Percentiles rank a stretch among this genome's conserved stretches.
phyloP scores from a whole-genome alignment of 352 stramenopile species.

The Phytophthora sansomeana region DNA sequence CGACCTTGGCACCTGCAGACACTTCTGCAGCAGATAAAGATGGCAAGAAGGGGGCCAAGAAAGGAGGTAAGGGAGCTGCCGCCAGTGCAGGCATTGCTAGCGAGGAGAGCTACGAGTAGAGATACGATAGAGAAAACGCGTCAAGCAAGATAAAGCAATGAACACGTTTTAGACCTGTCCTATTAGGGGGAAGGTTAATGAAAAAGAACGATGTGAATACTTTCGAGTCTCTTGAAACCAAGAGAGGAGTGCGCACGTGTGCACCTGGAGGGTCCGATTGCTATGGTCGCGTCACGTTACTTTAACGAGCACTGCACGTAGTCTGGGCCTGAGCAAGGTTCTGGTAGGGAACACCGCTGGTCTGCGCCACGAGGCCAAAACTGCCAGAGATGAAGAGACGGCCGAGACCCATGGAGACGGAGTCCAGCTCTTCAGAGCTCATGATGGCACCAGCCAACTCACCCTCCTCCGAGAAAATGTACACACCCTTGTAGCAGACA shows the following conservation, averaged over 20 bases:
- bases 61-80: constrained; percentile 23
- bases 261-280: constrained; percentile 17
- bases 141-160: constrained; percentile 18
- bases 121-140: constrained; percentile 10
- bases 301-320: constrained; percentile 43
- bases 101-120: constrained; percentile 38
- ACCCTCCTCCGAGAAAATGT: constrained; percentile 66
- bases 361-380: constrained; percentile 77
- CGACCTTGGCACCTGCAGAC: constrained; percentile 8
- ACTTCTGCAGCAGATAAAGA: constrained; percentile 33
- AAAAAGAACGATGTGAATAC: constrained; percentile 40
- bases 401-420: constrained; percentile 69
- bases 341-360: constrained; percentile 46
- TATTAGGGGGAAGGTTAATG: constrained; percentile 27
- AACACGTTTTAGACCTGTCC: constrained; percentile 32
- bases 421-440: constrained; percentile 63
- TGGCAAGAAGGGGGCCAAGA: constrained; percentile 47
- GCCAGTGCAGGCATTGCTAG: constrained; percentile 18
- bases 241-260: constrained; percentile 17
- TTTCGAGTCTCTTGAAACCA: constrained; percentile 35
- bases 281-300: constrained; percentile 12
- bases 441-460: constrained; percentile 65
- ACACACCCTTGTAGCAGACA: constrained; percentile 77
- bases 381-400: constrained; percentile 78
- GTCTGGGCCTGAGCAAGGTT: constrained; percentile 46